Evolutionary conservation across 177 flowering plant genomes (phyloP).

Genomic region (Vitis hybrid): DNA sequence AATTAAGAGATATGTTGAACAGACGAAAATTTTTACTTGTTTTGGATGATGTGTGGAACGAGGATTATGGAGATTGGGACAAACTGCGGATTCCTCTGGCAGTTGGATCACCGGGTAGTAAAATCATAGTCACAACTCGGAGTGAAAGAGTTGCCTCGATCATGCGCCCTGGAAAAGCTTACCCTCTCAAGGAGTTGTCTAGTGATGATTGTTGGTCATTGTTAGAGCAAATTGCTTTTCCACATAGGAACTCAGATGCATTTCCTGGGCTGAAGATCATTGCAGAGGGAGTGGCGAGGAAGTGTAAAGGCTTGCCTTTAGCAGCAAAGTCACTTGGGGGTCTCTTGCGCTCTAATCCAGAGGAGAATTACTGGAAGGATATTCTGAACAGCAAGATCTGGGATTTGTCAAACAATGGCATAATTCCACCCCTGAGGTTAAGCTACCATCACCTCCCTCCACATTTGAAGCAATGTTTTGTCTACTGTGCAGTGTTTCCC

Average conservation of each 20-base stretch:
- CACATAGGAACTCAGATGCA: neutral
- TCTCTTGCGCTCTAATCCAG: neutral
- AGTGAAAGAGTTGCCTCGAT: too few species aligned
- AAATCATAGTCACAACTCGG: too few species aligned
- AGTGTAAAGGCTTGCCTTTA: conserved; percentile 6
- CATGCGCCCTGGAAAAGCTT: neutral
- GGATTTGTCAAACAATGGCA: conserved; percentile 3
- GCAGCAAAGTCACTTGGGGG: conserved; percentile 17
- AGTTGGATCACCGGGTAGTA: too few species aligned
- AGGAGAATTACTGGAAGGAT: conserved; percentile 1
- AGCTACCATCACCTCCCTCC: conserved; percentile 13
- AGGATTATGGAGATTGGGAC: too few species aligned
- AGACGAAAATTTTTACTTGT: too few species aligned
- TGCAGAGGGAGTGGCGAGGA: neutral
- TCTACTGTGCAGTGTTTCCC: conserved; percentile 13
- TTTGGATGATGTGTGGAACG: too few species aligned
- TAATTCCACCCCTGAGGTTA: conserved; percentile 7
- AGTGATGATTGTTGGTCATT: conserved; percentile 6
- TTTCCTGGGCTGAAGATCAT: neutral
- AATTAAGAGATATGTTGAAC: too few species aligned
- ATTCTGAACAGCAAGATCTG: conserved; percentile 7
- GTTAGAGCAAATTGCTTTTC: conserved; percentile 10
- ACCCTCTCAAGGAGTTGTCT: neutral
- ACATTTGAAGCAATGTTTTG: conserved; percentile 10
- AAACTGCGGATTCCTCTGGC: too few species aligned